Evolutionary conservation across 441 rosid species (phyloP).

Genomic region (Adansonia madagascariensis): DNA sequence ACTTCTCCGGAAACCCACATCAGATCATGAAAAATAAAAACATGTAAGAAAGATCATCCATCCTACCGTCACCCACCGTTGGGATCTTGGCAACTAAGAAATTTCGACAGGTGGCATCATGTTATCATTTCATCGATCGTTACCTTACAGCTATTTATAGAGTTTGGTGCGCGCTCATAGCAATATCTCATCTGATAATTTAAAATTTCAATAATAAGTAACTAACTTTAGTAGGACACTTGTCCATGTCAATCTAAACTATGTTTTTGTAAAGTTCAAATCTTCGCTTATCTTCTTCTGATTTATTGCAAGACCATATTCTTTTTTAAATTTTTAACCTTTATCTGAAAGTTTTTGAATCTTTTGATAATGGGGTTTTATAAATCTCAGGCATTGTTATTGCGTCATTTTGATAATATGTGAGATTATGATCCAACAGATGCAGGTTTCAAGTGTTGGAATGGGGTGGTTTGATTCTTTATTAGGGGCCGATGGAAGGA

Average conservation of each 20-base stretch:
- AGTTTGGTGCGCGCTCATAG: background rate
- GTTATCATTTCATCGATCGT: background rate
- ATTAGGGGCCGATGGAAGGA: conserved; percentile 51
- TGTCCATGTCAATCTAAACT: conserved; percentile 10
- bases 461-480: conserved; percentile 64
- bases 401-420: conserved; percentile 17
- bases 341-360: background rate
- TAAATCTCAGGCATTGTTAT: background rate
- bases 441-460: background rate
- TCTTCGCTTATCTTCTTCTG: background rate
- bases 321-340: background rate
- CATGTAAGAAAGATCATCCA: background rate
- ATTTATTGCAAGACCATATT: conserved; percentile 1
- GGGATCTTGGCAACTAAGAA: background rate
- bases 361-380: background rate
- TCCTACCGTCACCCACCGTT: background rate
- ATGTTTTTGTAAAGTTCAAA: background rate
- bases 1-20: conserved; percentile 36
- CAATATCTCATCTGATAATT: background rate
- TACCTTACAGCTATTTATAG: no score
- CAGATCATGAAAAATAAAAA: background rate
- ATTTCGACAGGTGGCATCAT: conserved; percentile 5
- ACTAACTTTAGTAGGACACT: conserved; percentile 22
- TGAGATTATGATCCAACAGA: conserved; percentile 15
- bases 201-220: conserved; percentile 8